These are phyloP conservation scores for Trichophyton verrucosum DNA, from an alignment of 2,329 filamentous ascomycete species.

Conservation along the genomic window DNA sequence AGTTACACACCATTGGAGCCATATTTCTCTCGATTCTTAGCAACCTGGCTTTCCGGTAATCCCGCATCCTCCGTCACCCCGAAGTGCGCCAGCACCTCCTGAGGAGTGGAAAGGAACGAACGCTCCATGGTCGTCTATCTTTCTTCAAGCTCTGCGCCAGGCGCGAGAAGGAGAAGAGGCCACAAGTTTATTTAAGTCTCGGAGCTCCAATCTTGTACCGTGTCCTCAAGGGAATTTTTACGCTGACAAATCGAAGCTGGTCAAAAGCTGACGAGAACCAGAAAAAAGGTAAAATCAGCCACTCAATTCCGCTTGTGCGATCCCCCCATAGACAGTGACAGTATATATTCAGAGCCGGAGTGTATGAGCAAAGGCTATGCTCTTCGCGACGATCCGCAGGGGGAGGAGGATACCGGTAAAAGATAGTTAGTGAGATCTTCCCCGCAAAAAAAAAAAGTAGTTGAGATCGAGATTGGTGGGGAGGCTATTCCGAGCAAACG, in stretches of 20 bases:
- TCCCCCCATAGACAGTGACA: background rate
- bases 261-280: background rate
- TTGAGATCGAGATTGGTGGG: background rate
- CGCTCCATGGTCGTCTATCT: slow-evolving; percentile 36
- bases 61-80: slow-evolving; percentile 40
- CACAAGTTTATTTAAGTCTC: too few relatives aligned
- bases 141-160: slow-evolving; percentile 3
- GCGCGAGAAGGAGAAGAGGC: background rate
- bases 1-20: slow-evolving; percentile 42
- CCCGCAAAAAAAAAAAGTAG: background rate
- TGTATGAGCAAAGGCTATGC: background rate
- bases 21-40: slow-evolving; percentile 35
- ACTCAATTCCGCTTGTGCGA: background rate
- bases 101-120: slow-evolving; percentile 38
- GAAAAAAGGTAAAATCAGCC: background rate
- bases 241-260: background rate
- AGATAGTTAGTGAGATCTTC: background rate
- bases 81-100: slow-evolving; percentile 42
- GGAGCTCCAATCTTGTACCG: background rate
- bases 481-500: background rate
- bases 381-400: background rate
- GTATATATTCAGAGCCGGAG: background rate
- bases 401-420: background rate
- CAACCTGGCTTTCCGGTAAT: slow-evolving; percentile 39
- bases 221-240: slow-evolving; percentile 1